Evolutionary conservation across 768 basidiomycete genomes (phyloP).

Genomic region (Podaxis sp.): DNA sequence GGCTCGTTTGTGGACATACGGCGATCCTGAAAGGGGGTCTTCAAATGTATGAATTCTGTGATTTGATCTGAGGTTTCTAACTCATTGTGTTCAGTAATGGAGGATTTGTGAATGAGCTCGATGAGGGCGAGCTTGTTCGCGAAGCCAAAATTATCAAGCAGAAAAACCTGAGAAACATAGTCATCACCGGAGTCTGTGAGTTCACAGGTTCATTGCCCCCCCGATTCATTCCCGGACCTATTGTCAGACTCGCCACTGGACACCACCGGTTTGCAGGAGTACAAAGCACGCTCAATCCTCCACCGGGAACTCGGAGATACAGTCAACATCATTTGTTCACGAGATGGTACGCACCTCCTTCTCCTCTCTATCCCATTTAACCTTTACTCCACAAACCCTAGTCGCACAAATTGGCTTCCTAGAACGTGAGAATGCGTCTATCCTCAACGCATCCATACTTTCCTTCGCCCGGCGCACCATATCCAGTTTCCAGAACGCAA

Average conservation of each 20-base stretch:
- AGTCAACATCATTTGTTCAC: conserved; percentile 50
- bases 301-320: conserved; percentile 32
- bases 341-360: conserved; percentile 31
- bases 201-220: neutral
- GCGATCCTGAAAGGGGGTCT: conserved; percentile 35
- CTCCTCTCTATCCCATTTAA: neutral
- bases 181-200: conserved; percentile 30
- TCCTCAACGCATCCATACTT: conserved; percentile 64
- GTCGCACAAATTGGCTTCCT: conserved; percentile 59
- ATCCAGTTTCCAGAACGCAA: conserved; percentile 49
- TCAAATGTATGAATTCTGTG: conserved; percentile 40
- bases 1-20: conserved; percentile 29
- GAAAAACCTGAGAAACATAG: conserved; percentile 28
- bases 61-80: neutral
- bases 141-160: conserved; percentile 35
- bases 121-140: conserved; percentile 41
- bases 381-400: conserved; percentile 12
- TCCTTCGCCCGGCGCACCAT: conserved; percentile 57
- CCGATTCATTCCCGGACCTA: neutral
- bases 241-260: conserved; percentile 31
- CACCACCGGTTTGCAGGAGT: conserved; percentile 29
- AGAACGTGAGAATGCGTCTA: conserved; percentile 66
- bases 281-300: conserved; percentile 28
- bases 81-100: conserved; percentile 24
- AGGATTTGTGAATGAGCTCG: conserved; percentile 30